Conservation (phyloP, 352 stramenopile genomes). For the Thraustochytrium sp. region DNA sequence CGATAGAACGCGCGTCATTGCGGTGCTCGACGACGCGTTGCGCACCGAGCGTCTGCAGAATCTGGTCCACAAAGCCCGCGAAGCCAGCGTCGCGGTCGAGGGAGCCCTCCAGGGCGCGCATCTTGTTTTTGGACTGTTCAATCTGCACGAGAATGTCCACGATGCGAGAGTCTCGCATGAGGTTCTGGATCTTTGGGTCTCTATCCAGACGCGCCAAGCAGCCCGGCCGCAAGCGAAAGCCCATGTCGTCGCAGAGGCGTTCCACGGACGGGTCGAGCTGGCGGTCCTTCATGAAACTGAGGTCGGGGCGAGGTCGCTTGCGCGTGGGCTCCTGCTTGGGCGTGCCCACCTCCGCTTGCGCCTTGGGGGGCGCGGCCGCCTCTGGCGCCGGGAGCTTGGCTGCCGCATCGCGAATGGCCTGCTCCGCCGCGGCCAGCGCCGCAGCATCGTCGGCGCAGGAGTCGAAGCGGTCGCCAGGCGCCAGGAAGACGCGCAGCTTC, state of each 20-base stretch:
- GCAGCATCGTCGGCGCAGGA: not conserved
- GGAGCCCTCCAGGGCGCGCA: not conserved
- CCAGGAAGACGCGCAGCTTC: not conserved
- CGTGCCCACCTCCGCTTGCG: too few relatives aligned
- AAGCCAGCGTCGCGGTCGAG: slow-evolving; percentile 8
- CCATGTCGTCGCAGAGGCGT: not conserved
- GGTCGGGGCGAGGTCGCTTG: not conserved
- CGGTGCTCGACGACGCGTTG: not conserved
- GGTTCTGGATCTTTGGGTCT: not conserved
- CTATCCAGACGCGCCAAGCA: not conserved
- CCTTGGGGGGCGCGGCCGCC: too few relatives aligned
- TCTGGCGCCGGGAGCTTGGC: not conserved
- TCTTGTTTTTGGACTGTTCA: slow-evolving; percentile 8
- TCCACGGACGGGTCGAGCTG: not conserved
- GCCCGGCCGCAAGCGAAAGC: not conserved
- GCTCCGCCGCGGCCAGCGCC: not conserved
- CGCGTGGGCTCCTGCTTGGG: too few relatives aligned
- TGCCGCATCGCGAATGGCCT: not conserved
- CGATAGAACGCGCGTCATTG: not conserved
- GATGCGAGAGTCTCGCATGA: not conserved
- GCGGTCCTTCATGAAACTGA: not conserved
- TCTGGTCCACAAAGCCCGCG: slow-evolving; percentile 11
- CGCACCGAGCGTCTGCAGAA: not conserved
- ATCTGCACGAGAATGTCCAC: not conserved
- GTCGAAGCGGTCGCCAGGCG: not conserved